A percentile compares a stretch with the other conserved stretches of the same genome.
phyloP scores from a whole-genome alignment of 2,329 filamentous ascomycete species.

The Geosmithia flava region DNA sequence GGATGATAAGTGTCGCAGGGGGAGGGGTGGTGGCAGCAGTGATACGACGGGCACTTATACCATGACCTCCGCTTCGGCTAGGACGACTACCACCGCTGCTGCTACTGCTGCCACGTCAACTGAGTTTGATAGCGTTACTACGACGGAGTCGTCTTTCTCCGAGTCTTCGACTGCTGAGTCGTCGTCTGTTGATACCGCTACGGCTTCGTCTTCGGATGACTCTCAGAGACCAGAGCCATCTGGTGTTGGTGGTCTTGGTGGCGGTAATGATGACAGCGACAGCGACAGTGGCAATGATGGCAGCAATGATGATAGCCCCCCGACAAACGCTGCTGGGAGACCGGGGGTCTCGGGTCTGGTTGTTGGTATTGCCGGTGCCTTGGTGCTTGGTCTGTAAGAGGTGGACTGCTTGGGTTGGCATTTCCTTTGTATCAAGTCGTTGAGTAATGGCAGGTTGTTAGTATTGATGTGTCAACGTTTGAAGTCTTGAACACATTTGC shows the following conservation, averaged over 20 bases:
- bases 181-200: background rate
- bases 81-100: too few species aligned
- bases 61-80: background rate
- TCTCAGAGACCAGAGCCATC: background rate
- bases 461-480: background rate
- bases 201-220: background rate
- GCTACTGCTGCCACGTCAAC: too few species aligned
- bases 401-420: background rate
- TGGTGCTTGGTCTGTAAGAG: background rate
- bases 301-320: background rate
- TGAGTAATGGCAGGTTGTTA: background rate
- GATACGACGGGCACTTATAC: background rate
- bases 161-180: background rate
- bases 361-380: background rate
- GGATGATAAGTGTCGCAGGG: slow-evolving; percentile 9
- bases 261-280: slow-evolving; percentile 3
- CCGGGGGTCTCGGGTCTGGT: background rate
- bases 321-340: background rate
- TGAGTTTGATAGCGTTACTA: too few species aligned
- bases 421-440: background rate
- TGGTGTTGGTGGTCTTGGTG: slow-evolving; percentile 1
- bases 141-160: too few species aligned
- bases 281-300: background rate
- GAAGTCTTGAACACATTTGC: too few species aligned
- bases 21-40: background rate